Evolutionary conservation across 2,329 filamentous ascomycete species (phyloP).

Genomic region (Cercospora zeae-maydis): DNA sequence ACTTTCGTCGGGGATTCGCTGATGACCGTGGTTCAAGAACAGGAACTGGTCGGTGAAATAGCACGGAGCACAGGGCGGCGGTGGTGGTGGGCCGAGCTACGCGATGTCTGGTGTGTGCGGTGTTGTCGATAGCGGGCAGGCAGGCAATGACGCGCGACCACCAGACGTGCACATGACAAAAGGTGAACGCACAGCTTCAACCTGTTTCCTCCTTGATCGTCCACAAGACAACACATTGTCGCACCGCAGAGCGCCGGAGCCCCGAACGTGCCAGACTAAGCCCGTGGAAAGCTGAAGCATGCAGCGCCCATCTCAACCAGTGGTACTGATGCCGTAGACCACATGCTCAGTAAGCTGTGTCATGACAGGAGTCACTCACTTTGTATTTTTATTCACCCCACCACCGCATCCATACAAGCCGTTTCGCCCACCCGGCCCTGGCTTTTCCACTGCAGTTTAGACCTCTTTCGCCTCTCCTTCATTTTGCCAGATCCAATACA

Average conservation of each 20-base stretch:
- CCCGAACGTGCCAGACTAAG: not conserved
- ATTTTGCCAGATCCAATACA: not conserved
- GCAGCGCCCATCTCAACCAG: slow-evolving; percentile 1
- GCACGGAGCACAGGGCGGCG: not conserved
- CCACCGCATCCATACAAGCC: not conserved
- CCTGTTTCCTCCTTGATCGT: not conserved
- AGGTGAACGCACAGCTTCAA: not conserved
- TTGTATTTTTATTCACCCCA: not conserved
- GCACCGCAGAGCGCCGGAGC: not conserved
- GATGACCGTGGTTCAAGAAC: not conserved
- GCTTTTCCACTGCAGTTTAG: not conserved
- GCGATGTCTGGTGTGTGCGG: not conserved
- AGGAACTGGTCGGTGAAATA: not conserved
- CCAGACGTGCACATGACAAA: slow-evolving; percentile 3
- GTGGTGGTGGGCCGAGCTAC: not conserved
- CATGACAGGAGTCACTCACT: slow-evolving; percentile 14
- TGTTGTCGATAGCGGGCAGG: not conserved
- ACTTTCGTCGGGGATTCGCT: not conserved
- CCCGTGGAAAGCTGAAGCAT: not conserved
- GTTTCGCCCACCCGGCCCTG: not conserved
- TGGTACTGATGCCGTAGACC: slow-evolving; percentile 5
- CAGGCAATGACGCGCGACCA: slow-evolving; percentile 2
- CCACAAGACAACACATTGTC: not conserved
- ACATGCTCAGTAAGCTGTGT: slow-evolving; percentile 6
- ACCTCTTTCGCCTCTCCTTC: not conserved